Base-by-base conservation (phyloP, 805 yeast species). In the Cyberlindnera xishuangbannaensis region DNA sequence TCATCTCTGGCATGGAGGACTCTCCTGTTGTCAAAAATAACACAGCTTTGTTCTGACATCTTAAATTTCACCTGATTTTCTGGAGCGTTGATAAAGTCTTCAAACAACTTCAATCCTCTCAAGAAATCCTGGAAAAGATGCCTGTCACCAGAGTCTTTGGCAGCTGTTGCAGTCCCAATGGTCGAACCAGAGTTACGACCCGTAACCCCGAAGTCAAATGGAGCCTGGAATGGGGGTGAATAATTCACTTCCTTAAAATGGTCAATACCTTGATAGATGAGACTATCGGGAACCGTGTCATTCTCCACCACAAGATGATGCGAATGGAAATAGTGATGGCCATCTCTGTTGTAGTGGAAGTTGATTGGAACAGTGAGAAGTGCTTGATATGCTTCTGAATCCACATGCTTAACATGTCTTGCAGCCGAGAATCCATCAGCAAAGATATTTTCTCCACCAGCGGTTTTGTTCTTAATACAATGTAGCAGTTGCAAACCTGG, bases 201-300 rank as follows among this genome's bases (percentile, higher is more conserved):
- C 11, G 57, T 58, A n/a, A 73, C 67, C 14, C 76, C 77, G 35
- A 58, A 59, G 42, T 80, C 85, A 37, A 76, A 73, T 1, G 90
- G 90, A 0, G 83, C 90, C 50, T 83, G 94, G 61, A 80, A 82
- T 9, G 88, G 90, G 3, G 94, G 92, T 1, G 90, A 76, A 54
- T 82, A 83, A 50, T 79, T 80, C 14, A 81, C 71, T 33, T 71
- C 77, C 44, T 69, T 69, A 42, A 80, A 71, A 23, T 48, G 50
- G 33, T 46, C 59, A 4, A 25, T 30, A 2, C 41, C 41, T 6
- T 50, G 55, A 10, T 39, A 39, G 4, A 41, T 28, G 20, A 24
- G 6, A 16, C 27, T 15, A 7, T 37, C 38, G 20, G 33, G 24
- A 10, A 35, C 29, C 32, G 56, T 50, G 14, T 62, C 62, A 37